A percentile compares a stretch with the other conserved stretches of the same genome.
These are phyloP conservation scores for Ustilago bromivora DNA, from an alignment of 1,284 basidiomycete genomes.

Conservation along the genomic window DNA sequence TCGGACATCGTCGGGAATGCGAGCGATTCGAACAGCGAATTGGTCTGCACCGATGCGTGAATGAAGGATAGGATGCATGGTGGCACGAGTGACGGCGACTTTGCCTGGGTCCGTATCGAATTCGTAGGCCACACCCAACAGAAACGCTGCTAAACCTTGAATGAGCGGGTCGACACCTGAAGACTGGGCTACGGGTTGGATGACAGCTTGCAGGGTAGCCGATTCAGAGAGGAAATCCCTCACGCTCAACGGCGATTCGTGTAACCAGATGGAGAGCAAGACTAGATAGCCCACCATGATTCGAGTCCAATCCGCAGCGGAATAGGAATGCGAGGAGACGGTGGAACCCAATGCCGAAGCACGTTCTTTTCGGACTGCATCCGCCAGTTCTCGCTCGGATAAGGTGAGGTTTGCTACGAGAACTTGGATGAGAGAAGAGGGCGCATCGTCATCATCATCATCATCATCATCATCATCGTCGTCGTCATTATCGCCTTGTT, in stretches of 20 bases:
- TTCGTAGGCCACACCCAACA: constrained; percentile 88
- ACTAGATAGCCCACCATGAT: constrained; percentile 87
- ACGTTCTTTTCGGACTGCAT: constrained; percentile 63
- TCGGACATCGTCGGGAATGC: constrained; percentile 88
- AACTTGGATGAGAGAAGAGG: constrained; percentile 72
- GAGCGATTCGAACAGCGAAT: constrained; percentile 85
- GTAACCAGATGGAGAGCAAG: constrained; percentile 90
- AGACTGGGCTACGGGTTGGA: constrained; percentile 92
- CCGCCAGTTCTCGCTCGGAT: constrained; percentile 74
- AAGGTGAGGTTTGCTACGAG: constrained; percentile 76
- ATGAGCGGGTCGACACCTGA: constrained; percentile 86
- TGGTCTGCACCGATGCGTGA: constrained; percentile 85
- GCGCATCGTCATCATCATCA: constrained; percentile 73
- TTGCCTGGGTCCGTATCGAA: constrained; percentile 59
- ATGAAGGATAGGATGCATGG: constrained; percentile 79
- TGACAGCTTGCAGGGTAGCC: constrained; percentile 81
- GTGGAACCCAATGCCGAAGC: constrained; percentile 42
- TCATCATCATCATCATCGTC: constrained; percentile 63
- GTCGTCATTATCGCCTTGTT: constrained; percentile 36
- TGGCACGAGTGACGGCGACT: constrained; percentile 51
- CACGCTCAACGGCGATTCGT: constrained; percentile 90
- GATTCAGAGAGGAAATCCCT: constrained; percentile 88
- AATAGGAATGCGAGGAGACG: constrained; percentile 31
- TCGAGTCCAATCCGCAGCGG: constrained; percentile 78
- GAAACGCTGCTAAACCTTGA: constrained; percentile 89